phyloP scores from a whole-genome alignment of 2,329 filamentous ascomycete species.

The Aspergillus caelatus region DNA sequence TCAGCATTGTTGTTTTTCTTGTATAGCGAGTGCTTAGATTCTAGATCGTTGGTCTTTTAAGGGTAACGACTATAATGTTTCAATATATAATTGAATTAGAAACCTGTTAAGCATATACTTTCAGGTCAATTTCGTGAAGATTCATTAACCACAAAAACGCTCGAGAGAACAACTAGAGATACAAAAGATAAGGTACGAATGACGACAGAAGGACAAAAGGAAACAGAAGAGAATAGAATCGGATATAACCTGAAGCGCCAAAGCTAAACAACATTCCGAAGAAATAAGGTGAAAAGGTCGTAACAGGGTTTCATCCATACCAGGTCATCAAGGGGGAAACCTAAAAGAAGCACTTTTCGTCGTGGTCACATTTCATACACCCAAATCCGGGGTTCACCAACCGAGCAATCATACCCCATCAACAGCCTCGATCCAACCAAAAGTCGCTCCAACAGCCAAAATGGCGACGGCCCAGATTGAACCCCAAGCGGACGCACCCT shows the following conservation, averaged over 20 bases:
- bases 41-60: neutral
- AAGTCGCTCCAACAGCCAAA: slow-evolving; percentile 32
- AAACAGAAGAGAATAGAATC: neutral
- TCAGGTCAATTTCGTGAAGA: neutral
- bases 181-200: neutral
- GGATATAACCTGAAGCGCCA: neutral
- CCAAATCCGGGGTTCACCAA: neutral
- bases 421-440: slow-evolving; percentile 45
- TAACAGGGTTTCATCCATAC: neutral
- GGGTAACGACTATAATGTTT: neutral
- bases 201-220: neutral
- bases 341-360: neutral
- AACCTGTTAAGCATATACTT: neutral
- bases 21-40: neutral
- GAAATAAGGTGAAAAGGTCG: neutral
- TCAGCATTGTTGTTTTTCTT: neutral
- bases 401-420: slow-evolving; percentile 34
- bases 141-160: neutral
- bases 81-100: neutral
- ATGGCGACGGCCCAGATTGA: slow-evolving; percentile 69
- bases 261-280: neutral
- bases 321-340: neutral
- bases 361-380: neutral
- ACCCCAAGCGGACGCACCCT: slow-evolving; percentile 73
- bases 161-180: neutral